Evolutionary conservation across 352 stramenopile species (phyloP).

Genomic region (Globisporangium mamillatum): DNA sequence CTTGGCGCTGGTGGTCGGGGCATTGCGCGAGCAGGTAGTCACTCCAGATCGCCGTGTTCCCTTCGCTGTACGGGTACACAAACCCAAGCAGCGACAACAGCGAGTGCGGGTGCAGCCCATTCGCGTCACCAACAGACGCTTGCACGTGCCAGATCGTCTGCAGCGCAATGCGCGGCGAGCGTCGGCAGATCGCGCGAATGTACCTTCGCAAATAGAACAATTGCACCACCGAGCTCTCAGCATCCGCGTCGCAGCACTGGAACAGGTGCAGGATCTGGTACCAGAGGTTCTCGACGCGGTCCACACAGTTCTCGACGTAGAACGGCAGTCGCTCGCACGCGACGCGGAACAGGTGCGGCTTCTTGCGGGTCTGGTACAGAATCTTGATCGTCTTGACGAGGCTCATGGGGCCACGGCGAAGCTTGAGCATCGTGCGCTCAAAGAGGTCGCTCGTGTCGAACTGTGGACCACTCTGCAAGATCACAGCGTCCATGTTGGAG

Average conservation of each 20-base stretch:
- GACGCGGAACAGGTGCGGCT: slow-evolving; percentile 61
- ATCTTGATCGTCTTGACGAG: slow-evolving; percentile 80
- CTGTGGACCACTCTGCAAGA: slow-evolving; percentile 22
- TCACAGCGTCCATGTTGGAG: slow-evolving; percentile 29
- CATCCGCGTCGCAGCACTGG: slow-evolving; percentile 63
- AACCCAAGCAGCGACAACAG: slow-evolving; percentile 60
- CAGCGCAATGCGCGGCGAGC: slow-evolving; percentile 65
- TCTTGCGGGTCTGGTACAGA: slow-evolving; percentile 71
- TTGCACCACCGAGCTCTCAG: slow-evolving; percentile 41
- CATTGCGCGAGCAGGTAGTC: slow-evolving; percentile 62
- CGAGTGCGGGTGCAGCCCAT: slow-evolving; percentile 55
- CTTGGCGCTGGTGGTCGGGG: slow-evolving; percentile 46
- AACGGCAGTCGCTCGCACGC: slow-evolving; percentile 66
- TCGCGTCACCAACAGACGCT: slow-evolving; percentile 54
- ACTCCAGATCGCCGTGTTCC: slow-evolving; percentile 41
- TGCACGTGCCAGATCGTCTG: slow-evolving; percentile 84
- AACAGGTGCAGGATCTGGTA: slow-evolving; percentile 80
- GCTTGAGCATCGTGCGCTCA: slow-evolving; percentile 46
- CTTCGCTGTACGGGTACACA: slow-evolving; percentile 41
- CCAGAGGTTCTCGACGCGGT: slow-evolving; percentile 75
- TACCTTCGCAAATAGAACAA: slow-evolving; percentile 68
- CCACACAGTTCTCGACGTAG: slow-evolving; percentile 71
- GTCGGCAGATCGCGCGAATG: slow-evolving; percentile 66
- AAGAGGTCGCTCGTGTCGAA: slow-evolving; percentile 27
- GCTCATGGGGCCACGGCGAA: slow-evolving; percentile 57